Percentiles rank a stretch among this genome's conserved stretches.
Evolutionary conservation across 192 early-diverging fungal species (phyloP).

Genomic region (Rhizoclosmatium globosum): DNA sequence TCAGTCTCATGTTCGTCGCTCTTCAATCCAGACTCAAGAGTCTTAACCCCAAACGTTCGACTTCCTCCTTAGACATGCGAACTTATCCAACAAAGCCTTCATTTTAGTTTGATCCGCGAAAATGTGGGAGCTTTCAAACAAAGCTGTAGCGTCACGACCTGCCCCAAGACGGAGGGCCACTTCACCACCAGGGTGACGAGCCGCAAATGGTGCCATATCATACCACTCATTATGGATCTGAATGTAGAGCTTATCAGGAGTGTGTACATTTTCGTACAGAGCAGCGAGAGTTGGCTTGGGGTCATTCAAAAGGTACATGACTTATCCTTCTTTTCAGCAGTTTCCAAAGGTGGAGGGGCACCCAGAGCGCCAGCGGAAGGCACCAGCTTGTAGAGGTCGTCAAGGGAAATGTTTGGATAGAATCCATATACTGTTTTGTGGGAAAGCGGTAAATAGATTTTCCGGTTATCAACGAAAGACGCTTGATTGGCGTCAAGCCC

Average conservation of each 20-base stretch:
- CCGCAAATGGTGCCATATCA: neutral
- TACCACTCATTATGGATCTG: conserved; percentile 20
- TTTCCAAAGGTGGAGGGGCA: too few relatives aligned
- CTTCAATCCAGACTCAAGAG: conserved; percentile 3
- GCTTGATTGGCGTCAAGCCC: too few relatives aligned
- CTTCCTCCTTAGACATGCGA: neutral
- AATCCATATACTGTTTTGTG: too few relatives aligned
- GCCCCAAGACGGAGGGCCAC: conserved; percentile 16
- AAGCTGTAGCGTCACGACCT: conserved; percentile 17
- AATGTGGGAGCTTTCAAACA: conserved; percentile 29
- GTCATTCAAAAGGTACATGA: neutral
- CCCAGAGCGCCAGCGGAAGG: too few relatives aligned
- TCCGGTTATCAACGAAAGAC: too few relatives aligned
- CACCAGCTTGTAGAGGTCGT: too few relatives aligned
- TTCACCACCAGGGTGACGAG: conserved; percentile 5
- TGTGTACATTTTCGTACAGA: conserved; percentile 6
- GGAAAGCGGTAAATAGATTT: too few relatives aligned
- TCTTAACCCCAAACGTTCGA: neutral
- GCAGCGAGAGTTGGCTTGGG: neutral
- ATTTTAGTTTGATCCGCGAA: conserved; percentile 8
- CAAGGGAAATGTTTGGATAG: too few relatives aligned
- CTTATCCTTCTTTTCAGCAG: too few relatives aligned
- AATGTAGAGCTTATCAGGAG: neutral
- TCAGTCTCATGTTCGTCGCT: neutral
- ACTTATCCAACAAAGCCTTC: neutral